phyloP scores from a whole-genome alignment of 768 basidiomycete genomes.

The Rhodotorula kratochvilovae region DNA sequence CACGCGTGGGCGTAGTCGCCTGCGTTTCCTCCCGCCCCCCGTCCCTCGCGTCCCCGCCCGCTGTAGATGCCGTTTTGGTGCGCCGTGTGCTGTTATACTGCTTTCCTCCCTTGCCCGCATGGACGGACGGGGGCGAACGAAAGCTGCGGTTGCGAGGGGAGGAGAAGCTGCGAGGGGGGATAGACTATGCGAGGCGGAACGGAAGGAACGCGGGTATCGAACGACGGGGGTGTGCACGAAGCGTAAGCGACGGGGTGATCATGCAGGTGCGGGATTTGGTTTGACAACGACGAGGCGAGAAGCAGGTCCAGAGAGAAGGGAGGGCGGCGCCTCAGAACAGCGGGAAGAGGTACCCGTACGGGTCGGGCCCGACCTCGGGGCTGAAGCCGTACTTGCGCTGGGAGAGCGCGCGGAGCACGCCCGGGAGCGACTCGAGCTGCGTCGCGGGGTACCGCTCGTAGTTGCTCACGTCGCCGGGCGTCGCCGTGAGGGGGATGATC shows the following conservation, averaged over 20 bases:
- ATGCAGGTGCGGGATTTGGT: no score
- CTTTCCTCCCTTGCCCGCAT: no score
- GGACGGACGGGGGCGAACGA: no score
- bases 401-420: slow-evolving; percentile 36
- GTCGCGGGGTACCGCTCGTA: slow-evolving; percentile 41
- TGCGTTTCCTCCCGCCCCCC: no score
- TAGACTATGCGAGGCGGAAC: slow-evolving; percentile 5
- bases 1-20: slow-evolving; percentile 22
- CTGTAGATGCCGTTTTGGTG: no score
- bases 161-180: background rate
- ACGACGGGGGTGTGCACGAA: no score
- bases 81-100: no score
- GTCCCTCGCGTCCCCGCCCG: no score
- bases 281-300: no score
- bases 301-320: background rate
- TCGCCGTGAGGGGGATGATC: slow-evolving; percentile 60
- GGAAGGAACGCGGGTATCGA: background rate
- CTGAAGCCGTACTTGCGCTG: slow-evolving; percentile 28
- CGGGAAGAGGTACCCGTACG: slow-evolving; percentile 37
- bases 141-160: background rate
- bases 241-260: slow-evolving; percentile 54
- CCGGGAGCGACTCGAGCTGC: slow-evolving; percentile 34
- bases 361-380: slow-evolving; percentile 22
- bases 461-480: slow-evolving; percentile 38
- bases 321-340: slow-evolving; percentile 9